phyloP scores from a whole-genome alignment of 129 eudicot species.

The Rutidosis leptorrhynchoides region DNA sequence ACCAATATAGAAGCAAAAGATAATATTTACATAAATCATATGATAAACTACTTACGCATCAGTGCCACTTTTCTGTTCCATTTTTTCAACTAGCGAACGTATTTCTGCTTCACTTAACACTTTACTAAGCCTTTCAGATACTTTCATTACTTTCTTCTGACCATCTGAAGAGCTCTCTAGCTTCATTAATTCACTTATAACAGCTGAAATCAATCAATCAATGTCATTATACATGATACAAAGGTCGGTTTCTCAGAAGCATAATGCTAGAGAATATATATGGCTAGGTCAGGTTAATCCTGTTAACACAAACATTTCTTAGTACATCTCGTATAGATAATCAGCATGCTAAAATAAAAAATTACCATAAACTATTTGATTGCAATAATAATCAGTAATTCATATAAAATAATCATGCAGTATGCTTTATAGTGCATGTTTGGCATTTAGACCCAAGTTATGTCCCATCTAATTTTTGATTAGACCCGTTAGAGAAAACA shows the following conservation, averaged over 20 bases:
- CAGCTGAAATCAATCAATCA: slow-evolving; percentile 42
- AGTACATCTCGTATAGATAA: not conserved
- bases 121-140: slow-evolving; percentile 62
- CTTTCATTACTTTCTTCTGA: slow-evolving; percentile 51
- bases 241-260: too few species aligned
- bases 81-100: slow-evolving; percentile 50
- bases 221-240: slow-evolving; percentile 5
- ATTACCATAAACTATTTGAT: not conserved
- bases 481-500: not conserved
- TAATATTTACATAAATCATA: not conserved
- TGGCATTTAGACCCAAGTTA: not conserved
- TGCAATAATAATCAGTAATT: not conserved
- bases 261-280: too few species aligned
- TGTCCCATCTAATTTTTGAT: not conserved
- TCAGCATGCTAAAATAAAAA: not conserved
- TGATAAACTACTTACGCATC: slow-evolving; percentile 51
- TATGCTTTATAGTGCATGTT: too few species aligned
- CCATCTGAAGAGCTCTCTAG: slow-evolving; percentile 39
- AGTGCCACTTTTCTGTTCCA: slow-evolving; percentile 56
- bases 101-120: slow-evolving; percentile 72
- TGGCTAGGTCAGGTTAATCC: too few species aligned
- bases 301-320: not conserved
- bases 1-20: not conserved
- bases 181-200: slow-evolving; percentile 53
- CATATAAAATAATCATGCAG: too few species aligned